phyloP scores from a whole-genome alignment of 306 rosid genomes.

The Geum urbanum region DNA sequence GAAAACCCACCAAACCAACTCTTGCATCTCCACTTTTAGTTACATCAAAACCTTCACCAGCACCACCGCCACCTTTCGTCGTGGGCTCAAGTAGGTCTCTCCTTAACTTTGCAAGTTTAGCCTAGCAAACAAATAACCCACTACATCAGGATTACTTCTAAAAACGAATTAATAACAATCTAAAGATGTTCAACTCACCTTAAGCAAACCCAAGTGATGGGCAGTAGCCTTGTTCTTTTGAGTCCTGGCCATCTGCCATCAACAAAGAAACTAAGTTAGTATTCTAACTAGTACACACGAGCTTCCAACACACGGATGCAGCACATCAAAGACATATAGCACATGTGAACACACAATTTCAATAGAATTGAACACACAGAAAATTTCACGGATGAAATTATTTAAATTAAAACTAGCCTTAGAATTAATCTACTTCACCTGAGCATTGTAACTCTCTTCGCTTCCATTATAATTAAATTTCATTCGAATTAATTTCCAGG shows the following conservation, averaged over 20 bases:
- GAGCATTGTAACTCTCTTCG: too few relatives aligned
- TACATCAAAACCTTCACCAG: constrained; percentile 98
- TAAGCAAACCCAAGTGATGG: constrained; percentile 96
- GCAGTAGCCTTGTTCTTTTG: constrained; percentile 99
- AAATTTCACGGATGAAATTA: neutral
- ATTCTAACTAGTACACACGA: neutral
- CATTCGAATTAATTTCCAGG: too few relatives aligned
- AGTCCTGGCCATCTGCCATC: constrained; percentile 89
- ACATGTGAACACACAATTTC: neutral
- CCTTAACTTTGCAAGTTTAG: constrained; percentile 93
- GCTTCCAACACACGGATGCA: constrained; percentile 1
- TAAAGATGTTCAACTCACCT: constrained; percentile 36
- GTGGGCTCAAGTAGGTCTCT: constrained; percentile 88
- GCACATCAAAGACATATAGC: neutral
- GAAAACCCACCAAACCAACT: constrained; percentile 98
- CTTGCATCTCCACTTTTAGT: constrained; percentile 99
- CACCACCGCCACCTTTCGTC: constrained; percentile 87
- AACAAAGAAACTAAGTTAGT: constrained; percentile 2
- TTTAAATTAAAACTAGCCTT: neutral
- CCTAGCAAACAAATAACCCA: constrained; percentile 47
- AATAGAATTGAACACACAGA: neutral
- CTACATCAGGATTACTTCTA: constrained; percentile 17
- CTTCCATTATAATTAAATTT: too few relatives aligned
- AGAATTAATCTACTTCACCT: neutral
- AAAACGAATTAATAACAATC: neutral